A percentile compares a stretch with the other conserved stretches of the same genome.
Evolutionary conservation across 306 rosid genomes (phyloP).

Genomic region (Lathyrus oleraceus): DNA sequence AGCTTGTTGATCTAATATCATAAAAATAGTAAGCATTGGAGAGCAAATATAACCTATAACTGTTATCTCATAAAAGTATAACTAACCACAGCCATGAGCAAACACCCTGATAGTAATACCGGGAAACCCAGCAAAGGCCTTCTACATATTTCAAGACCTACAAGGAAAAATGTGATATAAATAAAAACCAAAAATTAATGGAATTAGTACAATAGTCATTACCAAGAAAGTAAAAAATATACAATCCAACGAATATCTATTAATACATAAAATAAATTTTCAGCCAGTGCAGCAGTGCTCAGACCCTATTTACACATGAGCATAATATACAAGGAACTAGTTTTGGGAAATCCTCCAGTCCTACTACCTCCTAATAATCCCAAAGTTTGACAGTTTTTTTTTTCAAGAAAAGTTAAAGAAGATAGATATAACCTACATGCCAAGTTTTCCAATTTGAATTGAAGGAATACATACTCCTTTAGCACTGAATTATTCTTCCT

Average conservation of each 20-base stretch:
- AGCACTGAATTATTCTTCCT: neutral
- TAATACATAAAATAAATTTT: constrained; percentile 12
- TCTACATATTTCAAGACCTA: constrained; percentile 90
- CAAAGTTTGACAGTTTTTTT: neutral
- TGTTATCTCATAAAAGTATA: constrained; percentile 9
- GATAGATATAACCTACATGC: neutral
- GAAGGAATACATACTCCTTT: constrained; percentile 10
- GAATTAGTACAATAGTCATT: neutral
- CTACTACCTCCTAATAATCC: neutral
- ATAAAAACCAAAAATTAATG: constrained; percentile 18
- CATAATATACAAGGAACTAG: constrained; percentile 25
- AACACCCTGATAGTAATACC: constrained; percentile 94
- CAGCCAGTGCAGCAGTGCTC: neutral
- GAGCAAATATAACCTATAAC: constrained; percentile 11
- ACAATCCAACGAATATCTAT: constrained; percentile 20
- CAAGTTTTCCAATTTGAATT: neutral
- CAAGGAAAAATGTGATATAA: constrained; percentile 36
- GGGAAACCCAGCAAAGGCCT: constrained; percentile 98
- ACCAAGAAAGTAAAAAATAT: constrained; percentile 23
- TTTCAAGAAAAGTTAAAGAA: neutral
- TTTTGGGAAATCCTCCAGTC: neutral
- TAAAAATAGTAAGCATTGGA: constrained; percentile 8
- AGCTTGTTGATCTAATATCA: constrained; percentile 1
- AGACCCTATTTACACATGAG: constrained; percentile 19
- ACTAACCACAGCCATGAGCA: constrained; percentile 97